A percentile compares a stretch with the other conserved stretches of the same genome.
phyloP scores from a whole-genome alignment of 2,329 filamentous ascomycete genomes.

The Fusarium dlaminii region DNA sequence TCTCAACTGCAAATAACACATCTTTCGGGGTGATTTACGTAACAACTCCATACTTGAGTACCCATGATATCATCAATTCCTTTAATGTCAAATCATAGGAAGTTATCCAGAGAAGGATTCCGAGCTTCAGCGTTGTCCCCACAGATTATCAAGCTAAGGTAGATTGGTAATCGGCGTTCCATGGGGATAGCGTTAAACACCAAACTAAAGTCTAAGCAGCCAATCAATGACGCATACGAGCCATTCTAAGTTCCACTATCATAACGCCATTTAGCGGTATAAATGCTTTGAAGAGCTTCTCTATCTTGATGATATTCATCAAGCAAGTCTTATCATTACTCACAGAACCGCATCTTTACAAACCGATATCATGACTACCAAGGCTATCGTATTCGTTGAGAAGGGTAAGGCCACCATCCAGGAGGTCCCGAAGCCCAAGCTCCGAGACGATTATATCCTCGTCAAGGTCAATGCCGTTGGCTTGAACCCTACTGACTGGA shows the following conservation, averaged over 20 bases:
- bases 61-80: not conserved
- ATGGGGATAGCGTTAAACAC: not conserved
- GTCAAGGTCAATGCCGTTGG: conserved; percentile 47
- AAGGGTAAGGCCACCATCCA: conserved; percentile 8
- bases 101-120: not conserved
- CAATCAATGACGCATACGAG: not conserved
- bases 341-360: not conserved
- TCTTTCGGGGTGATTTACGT: not conserved
- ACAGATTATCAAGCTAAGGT: not conserved
- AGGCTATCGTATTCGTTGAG: conserved; percentile 8
- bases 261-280: not conserved
- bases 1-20: no score
- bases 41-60: not conserved
- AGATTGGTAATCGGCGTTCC: conserved; percentile 1
- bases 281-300: not conserved
- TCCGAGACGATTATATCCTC: conserved; percentile 41
- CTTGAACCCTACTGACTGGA: conserved; percentile 49
- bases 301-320: not conserved
- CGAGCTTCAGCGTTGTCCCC: not conserved
- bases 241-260: not conserved
- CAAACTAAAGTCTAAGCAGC: not conserved
- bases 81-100: not conserved
- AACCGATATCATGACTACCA: conserved; percentile 1
- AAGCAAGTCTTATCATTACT: not conserved
- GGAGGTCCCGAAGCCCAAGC: not conserved